phyloP scores from a whole-genome alignment of 345 rosid genomes.

The Chamaenerion angustifolium region DNA sequence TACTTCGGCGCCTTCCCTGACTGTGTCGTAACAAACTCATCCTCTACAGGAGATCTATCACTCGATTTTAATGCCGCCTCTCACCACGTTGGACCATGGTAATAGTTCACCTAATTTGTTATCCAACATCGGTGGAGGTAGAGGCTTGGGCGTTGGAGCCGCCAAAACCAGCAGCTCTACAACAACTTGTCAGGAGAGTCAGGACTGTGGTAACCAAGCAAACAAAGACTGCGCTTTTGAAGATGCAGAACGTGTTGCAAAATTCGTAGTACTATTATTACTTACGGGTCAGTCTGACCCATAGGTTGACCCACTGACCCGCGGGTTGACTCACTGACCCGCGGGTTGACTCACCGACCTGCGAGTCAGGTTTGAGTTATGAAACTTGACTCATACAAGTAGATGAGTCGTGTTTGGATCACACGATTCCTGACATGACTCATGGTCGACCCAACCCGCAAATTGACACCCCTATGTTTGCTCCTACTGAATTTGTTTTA shows the following conservation, averaged over 20 bases:
- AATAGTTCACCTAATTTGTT: constrained; percentile 15
- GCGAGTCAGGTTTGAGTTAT: no score
- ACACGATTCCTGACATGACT: no score
- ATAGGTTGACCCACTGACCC: no score
- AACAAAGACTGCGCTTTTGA: constrained; percentile 80
- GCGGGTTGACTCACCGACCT: no score
- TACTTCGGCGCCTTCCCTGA: constrained; percentile 92
- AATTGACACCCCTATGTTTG: no score
- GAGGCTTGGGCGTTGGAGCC: constrained; percentile 16
- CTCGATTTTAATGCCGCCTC: constrained; percentile 93
- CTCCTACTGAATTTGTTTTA: no score
- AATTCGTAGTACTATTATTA: no score
- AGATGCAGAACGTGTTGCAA: constrained; percentile 94
- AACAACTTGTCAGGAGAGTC: constrained; percentile 76
- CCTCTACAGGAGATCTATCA: constrained; percentile 66
- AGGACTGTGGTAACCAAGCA: constrained; percentile 97
- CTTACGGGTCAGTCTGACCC: no score
- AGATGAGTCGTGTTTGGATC: no score
- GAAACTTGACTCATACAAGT: no score
- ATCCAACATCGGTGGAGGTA: constrained; percentile 6
- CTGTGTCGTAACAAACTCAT: constrained; percentile 39
- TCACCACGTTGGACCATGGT: constrained; percentile 30
- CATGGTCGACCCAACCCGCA: no score
- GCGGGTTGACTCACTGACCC: no score
- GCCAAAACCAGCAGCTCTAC: constrained; percentile 20